Percentiles rank a stretch among this genome's conserved stretches.
phyloP scores from a whole-genome alignment of 306 rosid genomes.

The Dicorynia guianensis region DNA sequence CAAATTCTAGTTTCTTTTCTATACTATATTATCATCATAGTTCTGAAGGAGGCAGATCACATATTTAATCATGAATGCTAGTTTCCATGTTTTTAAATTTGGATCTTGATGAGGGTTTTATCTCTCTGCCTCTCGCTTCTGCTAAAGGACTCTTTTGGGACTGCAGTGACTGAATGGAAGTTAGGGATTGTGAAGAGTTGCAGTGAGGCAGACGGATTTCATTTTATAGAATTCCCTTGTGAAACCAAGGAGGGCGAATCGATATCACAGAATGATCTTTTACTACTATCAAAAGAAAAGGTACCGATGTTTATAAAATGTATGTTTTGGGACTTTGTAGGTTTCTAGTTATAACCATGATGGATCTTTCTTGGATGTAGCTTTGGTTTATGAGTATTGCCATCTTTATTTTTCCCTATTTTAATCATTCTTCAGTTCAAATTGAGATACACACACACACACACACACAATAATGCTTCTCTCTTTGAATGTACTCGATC shows the following conservation, averaged over 20 bases:
- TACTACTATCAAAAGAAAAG: conserved; percentile 78
- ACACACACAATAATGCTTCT: background rate
- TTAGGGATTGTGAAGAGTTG: conserved; percentile 66
- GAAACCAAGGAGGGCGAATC: conserved; percentile 53
- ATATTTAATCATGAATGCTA: conserved; percentile 4
- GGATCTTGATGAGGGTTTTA: conserved; percentile 13
- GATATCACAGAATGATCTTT: conserved; percentile 75
- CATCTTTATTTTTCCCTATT: conserved; percentile 12
- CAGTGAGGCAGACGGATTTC: conserved; percentile 76
- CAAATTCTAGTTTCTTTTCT: no score
- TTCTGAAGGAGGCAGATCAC: no score
- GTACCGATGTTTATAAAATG: conserved; percentile 46
- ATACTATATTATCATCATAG: no score
- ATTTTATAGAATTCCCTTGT: conserved; percentile 63
- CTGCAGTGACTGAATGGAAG: conserved; percentile 72
- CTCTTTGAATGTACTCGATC: background rate
- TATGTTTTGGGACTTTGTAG: conserved; percentile 18
- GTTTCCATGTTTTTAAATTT: conserved; percentile 17
- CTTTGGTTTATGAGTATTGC: background rate
- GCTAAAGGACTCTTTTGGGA: conserved; percentile 36
- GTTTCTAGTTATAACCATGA: background rate
- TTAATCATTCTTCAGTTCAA: conserved; percentile 9
- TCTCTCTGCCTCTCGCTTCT: background rate
- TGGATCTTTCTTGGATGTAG: background rate
- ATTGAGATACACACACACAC: background rate